Conservation (phyloP, 1,284 basidiomycete genomes). For the Earliella scabrosa region DNA sequence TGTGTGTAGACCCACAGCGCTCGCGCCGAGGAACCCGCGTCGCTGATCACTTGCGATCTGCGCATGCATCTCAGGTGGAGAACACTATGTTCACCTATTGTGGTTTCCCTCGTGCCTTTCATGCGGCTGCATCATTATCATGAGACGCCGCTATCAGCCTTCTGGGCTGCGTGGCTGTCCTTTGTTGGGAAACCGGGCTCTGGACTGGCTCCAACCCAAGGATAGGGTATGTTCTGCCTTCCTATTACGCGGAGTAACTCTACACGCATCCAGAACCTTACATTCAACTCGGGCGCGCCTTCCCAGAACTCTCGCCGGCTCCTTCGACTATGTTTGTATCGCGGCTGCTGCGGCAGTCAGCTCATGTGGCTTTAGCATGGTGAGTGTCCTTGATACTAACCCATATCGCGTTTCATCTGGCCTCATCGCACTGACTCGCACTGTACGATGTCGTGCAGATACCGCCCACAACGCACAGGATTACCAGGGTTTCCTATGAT, state of each 20-base stretch:
- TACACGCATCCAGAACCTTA: neutral
- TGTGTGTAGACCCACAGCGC: neutral
- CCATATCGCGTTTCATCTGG: no score
- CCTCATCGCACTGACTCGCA: neutral
- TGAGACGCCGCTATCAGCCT: neutral
- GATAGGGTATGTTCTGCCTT: neutral
- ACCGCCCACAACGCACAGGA: neutral
- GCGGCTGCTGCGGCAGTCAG: no score
- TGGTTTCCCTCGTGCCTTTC: neutral
- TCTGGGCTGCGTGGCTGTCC: neutral
- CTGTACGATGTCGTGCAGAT: neutral
- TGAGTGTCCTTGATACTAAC: no score
- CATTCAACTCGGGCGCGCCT: no score
- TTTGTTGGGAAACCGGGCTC: neutral
- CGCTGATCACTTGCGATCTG: conserved; percentile 7
- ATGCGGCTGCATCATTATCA: neutral
- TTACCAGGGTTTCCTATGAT: neutral
- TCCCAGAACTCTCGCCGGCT: no score
- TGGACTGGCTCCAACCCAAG: neutral
- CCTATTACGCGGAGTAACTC: neutral
- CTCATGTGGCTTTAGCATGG: neutral
- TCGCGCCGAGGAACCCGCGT: neutral
- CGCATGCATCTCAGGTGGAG: neutral
- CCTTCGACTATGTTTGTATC: no score
- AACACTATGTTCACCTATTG: neutral